These are phyloP conservation scores for Komagataella ulmi DNA, from an alignment of 805 yeast genomes.

Conservation along the genomic window DNA sequence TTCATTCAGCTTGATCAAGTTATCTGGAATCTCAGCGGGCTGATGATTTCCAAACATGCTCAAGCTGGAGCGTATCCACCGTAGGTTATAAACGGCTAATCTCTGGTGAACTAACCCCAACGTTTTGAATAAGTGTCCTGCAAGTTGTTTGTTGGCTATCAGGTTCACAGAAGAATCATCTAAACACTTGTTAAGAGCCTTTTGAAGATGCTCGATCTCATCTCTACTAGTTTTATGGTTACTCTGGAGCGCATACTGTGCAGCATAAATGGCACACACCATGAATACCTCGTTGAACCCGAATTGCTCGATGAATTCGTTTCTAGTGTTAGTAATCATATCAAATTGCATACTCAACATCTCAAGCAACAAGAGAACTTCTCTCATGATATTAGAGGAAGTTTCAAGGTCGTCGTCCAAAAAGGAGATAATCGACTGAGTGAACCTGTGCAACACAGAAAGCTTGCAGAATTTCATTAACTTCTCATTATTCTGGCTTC, in stretches of 20 bases:
- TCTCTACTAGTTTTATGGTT: conserved; percentile 2
- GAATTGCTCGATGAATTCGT: not conserved
- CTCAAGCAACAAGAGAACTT: not conserved
- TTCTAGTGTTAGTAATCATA: not conserved
- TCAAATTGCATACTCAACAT: not conserved
- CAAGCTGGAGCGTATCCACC: not conserved
- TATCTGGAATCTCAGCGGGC: not conserved
- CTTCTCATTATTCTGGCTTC: not conserved
- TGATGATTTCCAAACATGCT: not conserved
- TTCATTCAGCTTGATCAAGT: conserved; percentile 5
- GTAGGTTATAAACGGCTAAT: not conserved
- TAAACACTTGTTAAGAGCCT: not conserved
- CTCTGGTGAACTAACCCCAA: not conserved
- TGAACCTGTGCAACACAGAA: not conserved
- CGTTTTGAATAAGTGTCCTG: not conserved
- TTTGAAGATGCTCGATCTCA: not conserved
- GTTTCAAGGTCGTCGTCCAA: not conserved
- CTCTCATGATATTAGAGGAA: not conserved
- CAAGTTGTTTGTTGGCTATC: not conserved
- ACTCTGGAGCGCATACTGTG: conserved; percentile 7
- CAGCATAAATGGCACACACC: conserved; percentile 6
- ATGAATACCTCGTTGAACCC: not conserved
- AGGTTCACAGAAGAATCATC: not conserved
- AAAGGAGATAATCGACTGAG: not conserved
- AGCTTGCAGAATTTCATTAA: not conserved